Evolutionary conservation across 129 eudicot genomes (phyloP), one percentile per base, ranked within the genome.

Genomic region (Centrapalus pauciflorus): DNA sequence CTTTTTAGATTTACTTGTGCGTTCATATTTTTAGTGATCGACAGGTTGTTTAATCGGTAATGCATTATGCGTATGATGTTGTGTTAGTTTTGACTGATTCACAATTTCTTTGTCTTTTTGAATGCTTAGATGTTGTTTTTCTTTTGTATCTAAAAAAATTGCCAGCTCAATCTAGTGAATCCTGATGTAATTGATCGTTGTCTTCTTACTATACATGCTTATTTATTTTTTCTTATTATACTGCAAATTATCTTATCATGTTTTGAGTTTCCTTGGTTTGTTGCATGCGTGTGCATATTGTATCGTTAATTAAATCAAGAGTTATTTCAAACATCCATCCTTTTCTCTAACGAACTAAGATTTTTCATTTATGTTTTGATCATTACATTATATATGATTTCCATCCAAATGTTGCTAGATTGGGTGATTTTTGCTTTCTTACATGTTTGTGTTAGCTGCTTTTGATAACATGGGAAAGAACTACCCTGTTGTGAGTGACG

Each of bases 401-500:
- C 10, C 8, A 23, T 29, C 40, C 29, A 29, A 56, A 1, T 56
- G 24, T 55, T 28, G 9, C 27, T 30, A 28, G 21, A 35, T 55
- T 55, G 26, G 61, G 62, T 30, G 38, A 30, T 45, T 7, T 45
- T 45, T n/a, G n/a, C n/a, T 23, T n/a, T 45, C 24, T 45, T 3
- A n/a, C 51, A n/a, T 45, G 51, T 21, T 45, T 45, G n/a, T 7
- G 17, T 45, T 45, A n/a, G n/a, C n/a, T n/a, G n/a, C n/a, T 45
- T 41, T 19, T 61, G 30, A 54, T 8, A 35, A 66, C 30, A 90
- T 86, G 97, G 91, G 68, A 55, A 90, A 90, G 91, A 51, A 41
- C 73, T 84, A 90, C 41, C 97, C 95, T 64, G 43, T 73, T 27
- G 85, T 90, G 25, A 90, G 85, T 5, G 86, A 69, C 57, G 97